Conservation (phyloP, 1,139 yeast genomes). For the Lodderomyces orthopsilosis region DNA sequence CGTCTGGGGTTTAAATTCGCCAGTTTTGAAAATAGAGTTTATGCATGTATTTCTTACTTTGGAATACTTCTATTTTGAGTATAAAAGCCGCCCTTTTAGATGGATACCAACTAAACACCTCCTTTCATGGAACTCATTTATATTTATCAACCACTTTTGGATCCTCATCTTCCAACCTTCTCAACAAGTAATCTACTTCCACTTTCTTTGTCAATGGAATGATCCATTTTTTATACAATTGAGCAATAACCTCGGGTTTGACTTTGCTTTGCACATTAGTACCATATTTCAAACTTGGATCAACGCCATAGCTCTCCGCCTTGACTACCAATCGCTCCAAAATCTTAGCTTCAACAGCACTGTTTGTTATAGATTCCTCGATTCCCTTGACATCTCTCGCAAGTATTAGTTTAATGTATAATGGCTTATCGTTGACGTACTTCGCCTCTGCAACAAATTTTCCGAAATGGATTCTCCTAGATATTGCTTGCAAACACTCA, state of each 20-base stretch:
- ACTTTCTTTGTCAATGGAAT: conserved; percentile 94
- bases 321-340: conserved; percentile 73
- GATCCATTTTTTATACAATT: conserved; percentile 80
- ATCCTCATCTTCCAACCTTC: conserved; percentile 69
- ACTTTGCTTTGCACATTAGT: conserved; percentile 74
- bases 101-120: neutral
- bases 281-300: conserved; percentile 72
- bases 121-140: neutral
- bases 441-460: conserved; percentile 97
- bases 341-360: conserved; percentile 82
- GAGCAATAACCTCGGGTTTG: conserved; percentile 75
- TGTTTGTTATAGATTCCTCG: conserved; percentile 77
- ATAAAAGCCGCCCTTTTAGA: neutral
- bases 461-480: conserved; percentile 96
- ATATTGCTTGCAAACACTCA: conserved; percentile 80
- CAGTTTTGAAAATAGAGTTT: no score
- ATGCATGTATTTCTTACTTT: no score
- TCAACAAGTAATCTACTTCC: conserved; percentile 83
- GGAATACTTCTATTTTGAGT: no score
- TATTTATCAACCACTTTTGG: conserved; percentile 13
- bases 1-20: no score
- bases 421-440: conserved; percentile 64
- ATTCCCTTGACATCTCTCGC: conserved; percentile 70
- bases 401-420: conserved; percentile 61
- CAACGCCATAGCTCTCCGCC: conserved; percentile 84